Percentiles rank a stretch among this genome's conserved stretches.
Evolutionary conservation across 306 rosid genomes (phyloP).

Genomic region (Phaseolus lunatus): DNA sequence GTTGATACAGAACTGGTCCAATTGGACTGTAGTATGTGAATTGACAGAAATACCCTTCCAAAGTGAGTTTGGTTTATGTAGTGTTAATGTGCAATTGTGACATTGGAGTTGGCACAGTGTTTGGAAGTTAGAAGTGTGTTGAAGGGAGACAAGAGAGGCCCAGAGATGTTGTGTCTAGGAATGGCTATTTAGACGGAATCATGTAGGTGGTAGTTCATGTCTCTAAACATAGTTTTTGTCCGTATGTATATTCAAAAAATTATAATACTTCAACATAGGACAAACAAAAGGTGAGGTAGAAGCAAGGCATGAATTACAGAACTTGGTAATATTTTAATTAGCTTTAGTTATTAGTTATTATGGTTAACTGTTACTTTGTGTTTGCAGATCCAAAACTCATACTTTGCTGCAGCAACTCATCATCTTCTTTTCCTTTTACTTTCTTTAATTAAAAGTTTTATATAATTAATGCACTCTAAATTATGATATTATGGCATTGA

Average conservation of each 20-base stretch:
- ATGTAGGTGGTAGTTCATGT: constrained; percentile 2
- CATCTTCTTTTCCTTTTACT: not conserved
- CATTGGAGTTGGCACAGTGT: constrained; percentile 2
- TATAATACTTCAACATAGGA: constrained; percentile 35
- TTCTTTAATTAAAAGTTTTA: constrained; percentile 12
- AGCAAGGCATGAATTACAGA: constrained; percentile 45
- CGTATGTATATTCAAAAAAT: not conserved
- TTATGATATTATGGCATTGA: not conserved
- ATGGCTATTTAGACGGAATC: not conserved
- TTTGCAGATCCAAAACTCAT: not conserved
- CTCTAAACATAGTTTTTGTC: constrained; percentile 21
- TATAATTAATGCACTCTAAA: not conserved
- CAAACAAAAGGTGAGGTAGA: constrained; percentile 38
- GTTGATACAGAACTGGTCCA: constrained; percentile 45
- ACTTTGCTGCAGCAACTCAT: not conserved
- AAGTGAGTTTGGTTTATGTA: not conserved
- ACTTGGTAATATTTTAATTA: not conserved
- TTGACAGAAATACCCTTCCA: not conserved
- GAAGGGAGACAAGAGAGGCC: constrained; percentile 30
- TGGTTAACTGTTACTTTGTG: constrained; percentile 33
- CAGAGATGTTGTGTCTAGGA: not conserved
- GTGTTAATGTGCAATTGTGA: constrained; percentile 37
- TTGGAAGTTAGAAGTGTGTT: constrained; percentile 45
- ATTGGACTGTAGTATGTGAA: constrained; percentile 22
- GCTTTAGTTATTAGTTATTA: not conserved